Base-by-base conservation (phyloP, 2,329 filamentous ascomycete species). In the Xylariaceae sp. region DNA sequence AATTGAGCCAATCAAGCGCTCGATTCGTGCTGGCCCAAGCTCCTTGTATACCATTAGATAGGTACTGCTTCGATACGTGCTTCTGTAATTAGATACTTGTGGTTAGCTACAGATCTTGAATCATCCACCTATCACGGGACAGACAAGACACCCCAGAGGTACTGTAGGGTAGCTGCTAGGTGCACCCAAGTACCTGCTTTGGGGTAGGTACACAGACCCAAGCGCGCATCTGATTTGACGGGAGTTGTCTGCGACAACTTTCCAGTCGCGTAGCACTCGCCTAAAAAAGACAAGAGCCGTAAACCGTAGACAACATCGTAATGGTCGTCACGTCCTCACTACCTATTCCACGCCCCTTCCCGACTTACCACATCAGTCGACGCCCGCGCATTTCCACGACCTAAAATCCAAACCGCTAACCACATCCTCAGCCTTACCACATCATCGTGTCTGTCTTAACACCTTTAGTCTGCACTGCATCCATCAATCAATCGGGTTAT, bases 231-330 rank as follows among this genome's bases (percentile, higher is more conserved):
- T 48, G 54, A 60, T 59, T 61, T 35, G 49, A 45, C 13, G 23
- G 23, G 23, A 30, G 4, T 30, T 45, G 53, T 53, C n/a, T 60
- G 62, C 56, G 56, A 61, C 53, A 34, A 53, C 57, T 45, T 45
- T 45, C 42, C 5, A 30, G 59, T 65, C 63, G 63, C 63, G 63
- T 64, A 60, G 57, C 61, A 61, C 56, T 55, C 57, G 59, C 61
- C 62, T 55, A 60, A 64, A 62, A 60, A 60, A 64, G 57, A 61
- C 62, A 51, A 55, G 54, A 59, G 51, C 23, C 23, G 23, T 30
- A 30, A 30, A 30, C 37, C 6, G 47, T 23, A 34, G 54, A 42
- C 53, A 39, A 55, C 58, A 51, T 58, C 55, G 55, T 58, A 62
- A 62, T 57, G 60, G 62, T 61, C 57, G 58, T 65, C 56, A 55